Evolutionary conservation across 805 yeast genomes (phyloP), one percentile per base, ranked within the genome.

Genomic region (Jamesozyma gamospora): DNA sequence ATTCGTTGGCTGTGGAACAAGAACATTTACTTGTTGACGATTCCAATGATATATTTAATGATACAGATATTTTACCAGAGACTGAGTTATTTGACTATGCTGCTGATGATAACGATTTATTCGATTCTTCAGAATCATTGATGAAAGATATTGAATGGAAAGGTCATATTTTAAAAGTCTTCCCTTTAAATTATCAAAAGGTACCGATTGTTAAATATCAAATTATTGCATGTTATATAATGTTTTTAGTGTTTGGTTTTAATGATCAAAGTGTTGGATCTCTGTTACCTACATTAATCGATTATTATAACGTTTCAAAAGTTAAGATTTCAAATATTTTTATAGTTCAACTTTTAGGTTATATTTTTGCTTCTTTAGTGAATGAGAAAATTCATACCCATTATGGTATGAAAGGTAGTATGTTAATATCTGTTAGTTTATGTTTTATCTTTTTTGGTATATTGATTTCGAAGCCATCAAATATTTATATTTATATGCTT

Each of bases 231-330:
- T 48, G 59, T 38, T 37, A 58, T 10, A 15, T 51, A 3, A 46
- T 58, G 46, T 61, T 61, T 35, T 28, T 49, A 4, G 56, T 57
- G 1, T 55, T 60, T 40, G 65, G 65, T 1, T 36, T 61, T 33
- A 61, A 56, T 36, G 64, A 61, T 38, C 64, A 61, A 36, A 44
- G 55, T 5, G 51, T 56, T 1, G 65, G 65, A 1, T 50, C 62
- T n/a, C 39, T 61, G 14, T 48, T 60, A 21, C 65, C 65, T 1
- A 50, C 56, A 2, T 42, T 61, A 8, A 50, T 51, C 2, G 49
- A 49, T 27, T 40, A 51, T 29, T 61, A 60, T 36, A 38, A 49
- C 1, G 46, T 55, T 7, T 47, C 62, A 1, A 44, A 45, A 21
- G 56, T 52, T 1, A 39, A 40, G 14, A 57, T 60, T 4, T 54